Evolutionary conservation across 106 monocot genomes (phyloP), one percentile per base, ranked within the genome.

Genomic region (Dendrobium nobile): DNA sequence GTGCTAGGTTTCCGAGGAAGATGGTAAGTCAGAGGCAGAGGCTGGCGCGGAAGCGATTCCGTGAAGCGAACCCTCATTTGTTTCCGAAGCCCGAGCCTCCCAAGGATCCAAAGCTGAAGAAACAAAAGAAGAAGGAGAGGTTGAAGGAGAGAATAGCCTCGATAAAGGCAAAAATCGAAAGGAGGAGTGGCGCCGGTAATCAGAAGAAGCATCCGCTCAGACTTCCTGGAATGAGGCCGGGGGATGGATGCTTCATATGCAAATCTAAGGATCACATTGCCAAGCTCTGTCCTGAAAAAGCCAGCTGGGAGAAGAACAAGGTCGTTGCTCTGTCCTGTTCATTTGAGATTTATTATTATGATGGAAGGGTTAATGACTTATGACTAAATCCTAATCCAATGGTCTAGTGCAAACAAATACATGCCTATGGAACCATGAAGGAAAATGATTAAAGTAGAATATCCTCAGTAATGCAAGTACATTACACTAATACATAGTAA

Each of bases 171-270:
- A 80, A 83, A 64, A 70, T 81, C 8, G 54, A 16, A 54, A 88
- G 68, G 31, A 81, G 43, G 41, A 82, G 22, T 26, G 87, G 72
- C 22, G 72, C 54, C 18, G 43, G 73, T 33, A 9, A 44, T n/a
- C 27, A 45, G 41, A 75, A 74, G 75, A 95, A 92, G 78, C 96
- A 97, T 74, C 96, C 96, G 0, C 79, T 97, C 9, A 77, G 96
- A 27, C 84, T 94, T 17, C 88, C 93, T n/a, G 96, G 96, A 48
- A 90, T 89, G 94, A 85, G 88, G 47, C 96, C 94, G 11, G 96
- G 96, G 4, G 96, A 97, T 75, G 88, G 86, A 45, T 97, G 96
- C 88, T 97, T 94, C 90, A 94, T 97, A 54, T 97, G 96, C 82
- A 91, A 92, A 78, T 83, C 85, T 44, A 48, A 22, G 4, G 94